These are phyloP conservation scores for Aspergillus novoparasiticus DNA, from an alignment of 2,329 filamentous ascomycete species.

Conservation along the genomic window DNA sequence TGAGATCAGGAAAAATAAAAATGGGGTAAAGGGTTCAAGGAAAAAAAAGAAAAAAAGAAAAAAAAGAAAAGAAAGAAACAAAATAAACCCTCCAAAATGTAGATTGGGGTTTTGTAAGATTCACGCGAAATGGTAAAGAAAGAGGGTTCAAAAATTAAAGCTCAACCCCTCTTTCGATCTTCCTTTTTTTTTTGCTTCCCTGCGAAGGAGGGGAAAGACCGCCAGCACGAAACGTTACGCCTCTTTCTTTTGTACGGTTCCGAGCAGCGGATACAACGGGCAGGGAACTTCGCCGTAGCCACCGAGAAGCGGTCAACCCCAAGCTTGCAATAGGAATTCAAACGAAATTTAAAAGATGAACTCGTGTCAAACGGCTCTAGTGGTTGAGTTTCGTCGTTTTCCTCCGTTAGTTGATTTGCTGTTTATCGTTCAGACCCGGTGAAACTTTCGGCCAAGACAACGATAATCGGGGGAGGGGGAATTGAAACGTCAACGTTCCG, in stretches of 20 bases:
- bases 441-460: conserved; percentile 3
- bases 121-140: conserved; percentile 5
- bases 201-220: background rate
- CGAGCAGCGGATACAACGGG: conserved; percentile 16
- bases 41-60: background rate
- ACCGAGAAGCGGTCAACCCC: conserved; percentile 2
- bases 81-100: background rate
- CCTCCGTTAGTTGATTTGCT: too few relatives aligned
- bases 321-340: background rate
- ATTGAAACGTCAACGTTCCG: conserved; percentile 2
- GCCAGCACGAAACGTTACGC: background rate
- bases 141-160: background rate
- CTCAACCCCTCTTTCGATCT: conserved; percentile 6
- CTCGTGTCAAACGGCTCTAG: background rate
- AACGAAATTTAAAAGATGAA: background rate
- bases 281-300: background rate
- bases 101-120: background rate
- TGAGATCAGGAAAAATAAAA: conserved; percentile 17
- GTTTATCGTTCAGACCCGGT: background rate
- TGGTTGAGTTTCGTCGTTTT: background rate
- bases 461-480: conserved; percentile 1
- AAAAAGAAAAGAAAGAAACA: background rate
- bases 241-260: conserved; percentile 13
- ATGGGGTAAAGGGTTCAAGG: background rate
- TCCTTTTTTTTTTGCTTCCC: conserved; percentile 1